phyloP scores from a whole-genome alignment of 768 basidiomycete species.

The Amanita fuliginea region DNA sequence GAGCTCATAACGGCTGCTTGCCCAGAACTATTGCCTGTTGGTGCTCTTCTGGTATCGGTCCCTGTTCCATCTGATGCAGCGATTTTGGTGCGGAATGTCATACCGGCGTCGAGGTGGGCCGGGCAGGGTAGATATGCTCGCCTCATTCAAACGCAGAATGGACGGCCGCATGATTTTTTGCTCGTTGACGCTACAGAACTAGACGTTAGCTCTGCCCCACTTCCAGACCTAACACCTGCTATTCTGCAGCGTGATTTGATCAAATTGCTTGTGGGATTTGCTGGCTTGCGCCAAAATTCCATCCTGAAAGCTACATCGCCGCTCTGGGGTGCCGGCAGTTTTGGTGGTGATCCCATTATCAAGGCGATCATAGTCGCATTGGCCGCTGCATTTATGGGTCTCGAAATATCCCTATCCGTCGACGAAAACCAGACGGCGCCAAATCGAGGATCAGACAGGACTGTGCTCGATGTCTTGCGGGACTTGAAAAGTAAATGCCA shows the following conservation, averaged over 20 bases:
- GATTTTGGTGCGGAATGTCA: conserved; percentile 13
- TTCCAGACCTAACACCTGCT: conserved; percentile 16
- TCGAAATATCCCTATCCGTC: conserved; percentile 15
- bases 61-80: conserved; percentile 17
- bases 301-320: conserved; percentile 16
- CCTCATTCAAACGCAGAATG: neutral
- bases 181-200: conserved; percentile 22
- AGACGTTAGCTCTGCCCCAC: conserved; percentile 8
- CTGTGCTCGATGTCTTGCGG: neutral
- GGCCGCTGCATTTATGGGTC: conserved; percentile 17
- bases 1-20: conserved; percentile 21
- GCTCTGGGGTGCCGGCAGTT: conserved; percentile 24
- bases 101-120: conserved; percentile 15
- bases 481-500: neutral
- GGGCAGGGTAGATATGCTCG: conserved; percentile 18
- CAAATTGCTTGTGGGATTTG: conserved; percentile 19
- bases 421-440: conserved; percentile 10
- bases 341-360: conserved; percentile 21
- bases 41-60: conserved; percentile 19
- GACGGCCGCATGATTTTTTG: conserved; percentile 13
- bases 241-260: conserved; percentile 18
- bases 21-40: conserved; percentile 17
- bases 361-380: conserved; percentile 19
- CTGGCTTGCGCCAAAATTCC: conserved; percentile 11
- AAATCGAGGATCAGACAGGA: neutral